Percentiles rank a stretch among this genome's conserved stretches.
phyloP scores from a whole-genome alignment of 2,329 filamentous ascomycete genomes.

The Pestalotiopsis fici region DNA sequence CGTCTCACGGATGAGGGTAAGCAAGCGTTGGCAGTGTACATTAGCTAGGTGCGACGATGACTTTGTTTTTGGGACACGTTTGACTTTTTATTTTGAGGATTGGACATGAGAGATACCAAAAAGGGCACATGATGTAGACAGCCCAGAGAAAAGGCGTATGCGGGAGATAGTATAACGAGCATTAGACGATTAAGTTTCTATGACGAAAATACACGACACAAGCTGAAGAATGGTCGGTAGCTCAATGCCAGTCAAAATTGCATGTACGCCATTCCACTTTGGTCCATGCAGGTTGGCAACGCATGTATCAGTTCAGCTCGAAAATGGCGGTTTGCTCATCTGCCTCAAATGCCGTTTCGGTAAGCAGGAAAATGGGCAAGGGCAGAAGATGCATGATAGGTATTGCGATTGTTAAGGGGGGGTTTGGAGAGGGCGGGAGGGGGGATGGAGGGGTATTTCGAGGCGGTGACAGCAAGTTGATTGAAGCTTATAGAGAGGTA shows the following conservation, averaged over 20 bases:
- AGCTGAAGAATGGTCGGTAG: background rate
- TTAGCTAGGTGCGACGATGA: slow-evolving; percentile 24
- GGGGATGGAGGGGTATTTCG: background rate
- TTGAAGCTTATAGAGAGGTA: background rate
- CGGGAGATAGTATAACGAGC: background rate
- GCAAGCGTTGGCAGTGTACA: slow-evolving; percentile 52
- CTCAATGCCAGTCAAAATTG: too few relatives aligned
- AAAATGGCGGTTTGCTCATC: too few relatives aligned
- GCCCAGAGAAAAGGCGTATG: background rate
- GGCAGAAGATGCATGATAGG: too few relatives aligned
- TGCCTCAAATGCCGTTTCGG: too few relatives aligned
- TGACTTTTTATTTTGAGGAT: slow-evolving; percentile 1
- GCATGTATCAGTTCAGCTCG: too few relatives aligned
- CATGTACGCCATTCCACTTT: too few relatives aligned
- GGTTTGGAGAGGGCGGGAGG: background rate
- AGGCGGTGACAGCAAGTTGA: background rate
- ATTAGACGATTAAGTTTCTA: background rate
- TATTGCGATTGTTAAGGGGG: too few relatives aligned
- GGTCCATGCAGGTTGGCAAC: too few relatives aligned
- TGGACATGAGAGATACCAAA: slow-evolving; percentile 7
- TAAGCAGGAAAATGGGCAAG: too few relatives aligned
- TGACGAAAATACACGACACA: background rate
- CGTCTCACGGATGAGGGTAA: slow-evolving; percentile 66
- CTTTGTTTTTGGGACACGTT: background rate
- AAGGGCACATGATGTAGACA: background rate